phyloP scores from a whole-genome alignment of 768 basidiomycete genomes.

The Gloeopeniophorella convolvens region DNA sequence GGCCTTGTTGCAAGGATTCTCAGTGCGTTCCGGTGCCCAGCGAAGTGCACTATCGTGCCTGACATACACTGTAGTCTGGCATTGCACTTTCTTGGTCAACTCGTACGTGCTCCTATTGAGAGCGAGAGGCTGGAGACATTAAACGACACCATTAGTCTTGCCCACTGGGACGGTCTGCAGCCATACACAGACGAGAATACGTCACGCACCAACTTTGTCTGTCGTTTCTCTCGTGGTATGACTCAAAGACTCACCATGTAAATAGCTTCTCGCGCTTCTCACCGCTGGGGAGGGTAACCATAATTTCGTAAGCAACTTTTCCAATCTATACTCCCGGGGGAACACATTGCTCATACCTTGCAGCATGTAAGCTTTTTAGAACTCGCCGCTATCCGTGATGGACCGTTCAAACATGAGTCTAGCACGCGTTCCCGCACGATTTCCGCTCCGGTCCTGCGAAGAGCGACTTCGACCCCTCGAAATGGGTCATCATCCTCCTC shows the following conservation, averaged over 20 bases:
- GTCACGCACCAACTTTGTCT: constrained; percentile 65
- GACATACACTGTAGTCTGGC: constrained; percentile 45
- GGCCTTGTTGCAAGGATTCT: constrained; percentile 57
- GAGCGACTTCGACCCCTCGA: constrained; percentile 74
- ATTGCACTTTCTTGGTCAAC: constrained; percentile 65
- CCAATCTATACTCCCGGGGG: neutral
- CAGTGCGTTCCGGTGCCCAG: constrained; percentile 34
- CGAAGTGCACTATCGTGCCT: neutral
- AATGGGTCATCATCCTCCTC: constrained; percentile 63
- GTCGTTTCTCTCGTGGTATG: constrained; percentile 17
- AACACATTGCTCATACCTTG: neutral
- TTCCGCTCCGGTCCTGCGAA: constrained; percentile 59
- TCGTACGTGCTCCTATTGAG: constrained; percentile 38
- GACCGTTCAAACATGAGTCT: constrained; percentile 1
- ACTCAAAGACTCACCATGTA: neutral
- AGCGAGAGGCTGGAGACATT: neutral
- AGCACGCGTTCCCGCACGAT: constrained; percentile 78
- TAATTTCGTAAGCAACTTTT: constrained; percentile 50
- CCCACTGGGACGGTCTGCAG: constrained; percentile 78
- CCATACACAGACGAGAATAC: constrained; percentile 78
- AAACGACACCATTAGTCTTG: constrained; percentile 38
- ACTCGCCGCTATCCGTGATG: neutral
- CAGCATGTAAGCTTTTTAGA: constrained; percentile 40
- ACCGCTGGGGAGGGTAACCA: constrained; percentile 77
- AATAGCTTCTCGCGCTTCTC: constrained; percentile 56